Base-by-base conservation (phyloP, 805 yeast species). In the Yarrowia deformans region DNA sequence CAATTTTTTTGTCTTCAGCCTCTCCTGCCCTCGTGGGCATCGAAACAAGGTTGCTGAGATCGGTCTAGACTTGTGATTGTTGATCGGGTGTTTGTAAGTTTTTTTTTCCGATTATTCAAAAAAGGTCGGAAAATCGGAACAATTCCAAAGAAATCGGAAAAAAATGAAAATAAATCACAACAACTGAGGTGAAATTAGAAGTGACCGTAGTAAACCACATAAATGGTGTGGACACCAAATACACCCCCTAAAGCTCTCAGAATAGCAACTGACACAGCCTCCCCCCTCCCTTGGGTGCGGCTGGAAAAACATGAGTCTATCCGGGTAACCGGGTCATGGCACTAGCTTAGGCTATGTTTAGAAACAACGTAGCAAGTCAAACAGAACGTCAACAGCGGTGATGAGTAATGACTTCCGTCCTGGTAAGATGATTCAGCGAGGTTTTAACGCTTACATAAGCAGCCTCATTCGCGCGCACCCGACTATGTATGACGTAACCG, bases 21-120 rank as follows among this genome's bases (percentile, higher is more conserved):
- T 49, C 54, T 32, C 37, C 56, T 54, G 60, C 45, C 60, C 60
- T 39, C 60, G 58, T 54, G 43, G 58, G 18, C 58, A 37, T 37
- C 3, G 10, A 12, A 18, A 52, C 42, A 52, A 35, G 56, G 56
- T 52, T 52, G 18, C 39, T 18, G 18, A 16, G 37, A 14, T 32
- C 34, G 55, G 42, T 52, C 56, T 52, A 52, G 42, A 52, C 58
- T 8, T 12, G 46, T 40, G 43, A 16, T 13, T 40, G 16, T 40
- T 40, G 16, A 14, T 39, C 39, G 39, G 12, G 9, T 10, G 12
- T 35, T 35, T 35, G 39, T 35, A 35, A 35, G 39, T 40, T 40
- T 12, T 40, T 40, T 40, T 40, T n/a, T n/a, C n/a, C 5, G 18
- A 48, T 14, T 9, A 14, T 29, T 48, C 29, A 7, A 4, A 29